Conservation (phyloP, 2,329 filamentous ascomycete species). For the Magnaporthiopsis incrustans region DNA sequence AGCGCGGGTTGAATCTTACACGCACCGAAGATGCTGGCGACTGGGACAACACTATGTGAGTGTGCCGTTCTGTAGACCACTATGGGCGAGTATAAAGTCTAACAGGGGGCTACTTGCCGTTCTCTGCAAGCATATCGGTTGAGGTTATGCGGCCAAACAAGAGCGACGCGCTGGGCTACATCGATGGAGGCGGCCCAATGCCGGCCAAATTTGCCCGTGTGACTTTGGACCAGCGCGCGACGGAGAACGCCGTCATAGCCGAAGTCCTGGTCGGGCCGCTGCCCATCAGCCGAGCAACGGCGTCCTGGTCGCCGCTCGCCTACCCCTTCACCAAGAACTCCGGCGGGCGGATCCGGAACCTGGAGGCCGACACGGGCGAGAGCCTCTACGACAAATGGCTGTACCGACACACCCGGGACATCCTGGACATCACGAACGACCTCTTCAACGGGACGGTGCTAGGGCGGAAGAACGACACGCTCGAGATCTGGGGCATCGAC, state of each 20-base stretch:
- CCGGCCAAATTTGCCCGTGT: conserved; percentile 36
- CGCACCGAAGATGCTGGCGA: conserved; percentile 21
- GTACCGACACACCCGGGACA: conserved; percentile 22
- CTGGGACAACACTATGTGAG: conserved; percentile 30
- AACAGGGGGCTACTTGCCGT: too few relatives aligned
- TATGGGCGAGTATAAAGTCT: too few relatives aligned
- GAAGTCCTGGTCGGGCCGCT: conserved; percentile 43
- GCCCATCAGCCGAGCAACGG: conserved; percentile 31
- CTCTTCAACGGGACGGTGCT: conserved; percentile 31
- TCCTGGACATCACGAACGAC: conserved; percentile 35
- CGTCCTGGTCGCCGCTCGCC: conserved; percentile 28
- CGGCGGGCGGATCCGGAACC: conserved; percentile 29
- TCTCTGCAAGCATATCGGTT: conserved; percentile 14
- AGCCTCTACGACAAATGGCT: conserved; percentile 24
- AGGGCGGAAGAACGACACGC: conserved; percentile 32
- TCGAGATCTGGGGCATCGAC: conserved; percentile 32
- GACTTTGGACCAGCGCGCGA: conserved; percentile 30
- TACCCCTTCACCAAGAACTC: conserved; percentile 34
- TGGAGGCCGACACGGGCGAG: conserved; percentile 26
- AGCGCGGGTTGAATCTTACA: conserved; percentile 31
- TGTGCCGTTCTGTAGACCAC: not conserved
- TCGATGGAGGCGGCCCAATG: conserved; percentile 27
- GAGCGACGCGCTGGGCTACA: conserved; percentile 35
- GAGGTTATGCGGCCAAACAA: conserved; percentile 40
- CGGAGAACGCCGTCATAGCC: conserved; percentile 27